Base-by-base conservation (phyloP, 768 basidiomycete genomes). In the Boletus huronensis region DNA sequence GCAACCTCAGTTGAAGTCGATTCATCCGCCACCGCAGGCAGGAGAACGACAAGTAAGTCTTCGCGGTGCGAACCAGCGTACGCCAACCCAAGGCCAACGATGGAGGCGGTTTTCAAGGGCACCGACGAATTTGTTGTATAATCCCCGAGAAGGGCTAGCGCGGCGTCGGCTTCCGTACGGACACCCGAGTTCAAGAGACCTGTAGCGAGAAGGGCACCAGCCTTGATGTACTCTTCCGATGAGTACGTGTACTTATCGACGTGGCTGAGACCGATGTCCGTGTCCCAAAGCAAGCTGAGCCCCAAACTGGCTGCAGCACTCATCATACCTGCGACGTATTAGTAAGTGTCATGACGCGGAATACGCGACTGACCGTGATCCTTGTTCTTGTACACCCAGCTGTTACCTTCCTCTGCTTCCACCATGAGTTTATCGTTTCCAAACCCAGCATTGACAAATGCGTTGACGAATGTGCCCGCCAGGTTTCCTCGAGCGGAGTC, bases 321-420 rank as follows among this genome's bases (percentile, higher is more conserved):
- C 81, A 96, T 86, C 93, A 98, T 98, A 50, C 90, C 90, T 92
- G 58, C 1, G 28, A 26, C 19, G 32, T 34, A 26, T 68, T 5
- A 60, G 40, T 6, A 38, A 21, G 48, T 2, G n/a, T 16, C 31
- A 57, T 5, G 21, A 21, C 25, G 40, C 16, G 10, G 36, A 48
- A 34, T n/a, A 39, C 28, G 16, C 44, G 14, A 66, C 79, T 21
- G 54, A 87, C 95, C 97, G 58, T 97, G 93, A 50, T 98, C 96
- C 75, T 98, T 98, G 78, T 98, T 98, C 81, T 98, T 98, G 79
- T 98, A 99, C 54, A 99, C 93, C 94, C 94, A 99, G 64, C 93
- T 95, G 71, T 84, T 91, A 14, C 97, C 96, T 65, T 97, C 95
- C 55, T 93, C 90, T 1, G 94, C 96, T 66, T 87, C 88, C 6